These are phyloP conservation scores for Sistotremastrum niveocremeum DNA, from an alignment of 768 basidiomycete genomes.

Conservation along the genomic window DNA sequence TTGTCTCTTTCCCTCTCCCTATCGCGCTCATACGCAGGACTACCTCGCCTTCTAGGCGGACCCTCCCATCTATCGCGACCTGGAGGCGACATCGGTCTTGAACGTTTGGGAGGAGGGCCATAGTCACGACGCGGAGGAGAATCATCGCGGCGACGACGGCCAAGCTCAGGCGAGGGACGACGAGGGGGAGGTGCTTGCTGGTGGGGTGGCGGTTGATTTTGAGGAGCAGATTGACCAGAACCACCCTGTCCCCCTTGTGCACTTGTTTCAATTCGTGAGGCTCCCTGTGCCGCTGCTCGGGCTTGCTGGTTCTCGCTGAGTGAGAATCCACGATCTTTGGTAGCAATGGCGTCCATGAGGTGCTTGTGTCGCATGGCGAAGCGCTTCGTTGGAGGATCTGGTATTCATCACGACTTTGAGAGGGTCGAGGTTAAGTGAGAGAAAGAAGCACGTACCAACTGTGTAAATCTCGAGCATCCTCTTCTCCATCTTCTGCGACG, in stretches of 20 bases:
- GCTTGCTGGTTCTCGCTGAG: conserved; percentile 11
- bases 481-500: conserved; percentile 78
- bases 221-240: not conserved
- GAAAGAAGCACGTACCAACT: conserved; percentile 37
- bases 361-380: conserved; percentile 72
- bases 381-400: conserved; percentile 83
- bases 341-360: conserved; percentile 63
- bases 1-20: conserved; percentile 26
- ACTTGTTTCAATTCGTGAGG: conserved; percentile 8
- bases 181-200: conserved; percentile 17
- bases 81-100: conserved; percentile 33
- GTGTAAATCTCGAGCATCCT: conserved; percentile 83
- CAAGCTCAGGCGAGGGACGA: conserved; percentile 19
- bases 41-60: conserved; percentile 25
- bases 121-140: conserved; percentile 23
- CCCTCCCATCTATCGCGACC: conserved; percentile 32
- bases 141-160: conserved; percentile 19
- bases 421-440: not conserved
- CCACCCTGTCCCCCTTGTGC: too few relatives aligned
- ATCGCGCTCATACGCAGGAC: conserved; percentile 29
- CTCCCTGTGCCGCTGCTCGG: conserved; percentile 1
- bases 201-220: conserved; percentile 14
- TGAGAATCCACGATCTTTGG: conserved; percentile 64
- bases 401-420: not conserved
- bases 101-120: conserved; percentile 29